Conservation (phyloP, 768 basidiomycete species). For the Pleurotus eryngii region DNA sequence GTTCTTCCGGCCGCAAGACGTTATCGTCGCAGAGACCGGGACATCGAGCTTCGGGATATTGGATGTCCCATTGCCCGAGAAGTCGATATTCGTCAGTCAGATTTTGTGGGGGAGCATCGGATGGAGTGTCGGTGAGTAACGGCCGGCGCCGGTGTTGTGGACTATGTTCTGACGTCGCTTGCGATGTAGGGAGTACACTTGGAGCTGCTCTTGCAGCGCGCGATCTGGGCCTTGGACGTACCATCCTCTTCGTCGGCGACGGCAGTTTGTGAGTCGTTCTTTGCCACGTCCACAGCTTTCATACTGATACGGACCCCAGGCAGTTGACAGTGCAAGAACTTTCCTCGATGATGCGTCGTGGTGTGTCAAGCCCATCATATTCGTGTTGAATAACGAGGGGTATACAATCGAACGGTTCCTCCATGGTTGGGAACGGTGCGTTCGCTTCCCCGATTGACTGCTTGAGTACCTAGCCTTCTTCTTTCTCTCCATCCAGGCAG, state of each 20-base stretch:
- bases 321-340: constrained; percentile 82
- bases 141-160: background rate
- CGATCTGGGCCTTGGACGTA: constrained; percentile 58
- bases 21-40: constrained; percentile 87
- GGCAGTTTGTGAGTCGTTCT: constrained; percentile 61
- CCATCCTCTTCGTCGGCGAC: constrained; percentile 84
- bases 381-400: constrained; percentile 76
- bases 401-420: constrained; percentile 86
- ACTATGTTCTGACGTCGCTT: background rate
- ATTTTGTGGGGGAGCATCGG: constrained; percentile 93
- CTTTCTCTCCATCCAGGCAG: constrained; percentile 36
- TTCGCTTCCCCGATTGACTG: background rate
- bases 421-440: constrained; percentile 58
- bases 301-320: constrained; percentile 28
- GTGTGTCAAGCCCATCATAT: constrained; percentile 80
- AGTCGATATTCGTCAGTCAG: constrained; percentile 64
- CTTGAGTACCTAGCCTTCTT: background rate
- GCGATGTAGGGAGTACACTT: constrained; percentile 50
- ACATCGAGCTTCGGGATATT: constrained; percentile 85
- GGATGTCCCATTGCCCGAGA: constrained; percentile 75
- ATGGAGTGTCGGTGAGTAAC: constrained; percentile 70
- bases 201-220: constrained; percentile 80
- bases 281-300: constrained; percentile 4
- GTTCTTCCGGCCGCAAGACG: constrained; percentile 71
- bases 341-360: constrained; percentile 75